Percentiles rank a stretch among this genome's conserved stretches.
Evolutionary conservation across 2,329 filamentous ascomycete genomes (phyloP).

Genomic region (Fusarium armeniacum): DNA sequence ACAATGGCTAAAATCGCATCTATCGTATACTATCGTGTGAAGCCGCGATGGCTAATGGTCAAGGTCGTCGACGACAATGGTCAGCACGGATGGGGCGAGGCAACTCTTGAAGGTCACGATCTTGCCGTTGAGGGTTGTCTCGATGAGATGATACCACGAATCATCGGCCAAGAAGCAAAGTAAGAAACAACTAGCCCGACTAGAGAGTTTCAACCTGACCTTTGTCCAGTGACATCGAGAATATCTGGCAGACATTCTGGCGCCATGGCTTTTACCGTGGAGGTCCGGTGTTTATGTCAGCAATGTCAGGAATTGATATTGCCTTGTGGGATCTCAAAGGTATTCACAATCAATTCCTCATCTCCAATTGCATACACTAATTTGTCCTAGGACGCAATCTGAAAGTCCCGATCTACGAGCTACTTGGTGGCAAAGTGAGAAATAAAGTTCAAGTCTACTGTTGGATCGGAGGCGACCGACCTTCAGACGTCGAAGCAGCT

Average conservation of each 20-base stretch:
- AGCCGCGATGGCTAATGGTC: slow-evolving; percentile 82
- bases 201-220: accelerated
- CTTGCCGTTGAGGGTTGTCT: slow-evolving; percentile 81
- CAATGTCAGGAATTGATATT: slow-evolving; percentile 82
- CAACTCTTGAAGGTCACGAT: slow-evolving; percentile 79
- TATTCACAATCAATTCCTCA: slow-evolving; percentile 1
- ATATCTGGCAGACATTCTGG: slow-evolving; percentile 83
- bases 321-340: slow-evolving; percentile 83
- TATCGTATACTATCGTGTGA: slow-evolving; percentile 81
- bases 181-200: slow-evolving; percentile 52
- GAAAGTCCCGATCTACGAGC: slow-evolving; percentile 77
- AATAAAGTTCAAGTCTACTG: slow-evolving; percentile 79
- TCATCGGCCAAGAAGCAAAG: slow-evolving; percentile 79
- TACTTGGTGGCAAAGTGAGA: slow-evolving; percentile 81
- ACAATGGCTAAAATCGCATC: slow-evolving; percentile 53
- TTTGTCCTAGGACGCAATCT: slow-evolving; percentile 57
- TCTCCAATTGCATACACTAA: neutral
- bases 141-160: slow-evolving; percentile 73
- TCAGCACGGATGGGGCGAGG: slow-evolving; percentile 79
- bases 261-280: slow-evolving; percentile 81
- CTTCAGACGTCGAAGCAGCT: slow-evolving; percentile 73
- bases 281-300: slow-evolving; percentile 85
- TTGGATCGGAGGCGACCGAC: slow-evolving; percentile 83
- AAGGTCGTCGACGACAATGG: slow-evolving; percentile 78
- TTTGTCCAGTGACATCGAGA: slow-evolving; percentile 76